Evolutionary conservation across 305 asterid genomes (phyloP), one percentile per base, ranked within the genome.

Genomic region (Fraxinus paxiana): DNA sequence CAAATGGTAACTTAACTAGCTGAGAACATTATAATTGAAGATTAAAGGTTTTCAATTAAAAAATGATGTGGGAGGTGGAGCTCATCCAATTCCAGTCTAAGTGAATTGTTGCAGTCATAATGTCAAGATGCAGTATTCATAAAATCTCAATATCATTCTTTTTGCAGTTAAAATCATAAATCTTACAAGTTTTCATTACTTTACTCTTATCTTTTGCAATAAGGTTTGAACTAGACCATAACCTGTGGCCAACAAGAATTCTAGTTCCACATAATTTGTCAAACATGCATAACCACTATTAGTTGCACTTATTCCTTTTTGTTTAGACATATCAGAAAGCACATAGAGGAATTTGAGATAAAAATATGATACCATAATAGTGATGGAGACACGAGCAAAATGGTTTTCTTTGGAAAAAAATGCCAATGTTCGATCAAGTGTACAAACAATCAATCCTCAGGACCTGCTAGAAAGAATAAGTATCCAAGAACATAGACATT

Each of bases 201-300:
- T 30, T 72, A 65, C 17, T 43, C n/a, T 12, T 12, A 77, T 54
- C 82, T 15, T 51, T 51, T 35, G 74, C 78, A 56, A 54, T 51
- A 72, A 51, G 22, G 73, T 51, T 61, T 74, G 34, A 76, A 67
- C 51, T 48, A 76, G 15, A 65, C 31, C 30, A 31, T 35, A 10
- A 69, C 51, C 73, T 75, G 31, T 41, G 26, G 34, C 54, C 43
- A 54, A 51, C 74, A 43, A 51, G 73, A 51, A 48, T 10, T 51
- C 41, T 28, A 15, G 74, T 82, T 82, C 73, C 46, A 71, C 22
- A 31, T 54, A 72, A 72, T 59, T 31, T 54, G 12, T 54, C 56
- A 78, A 51, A 51, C 33, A 51, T 26, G 65, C 48, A 73, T 70
- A 74, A 26, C 6, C 54, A 26, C 35, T 65, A 65, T 24, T 26